Evolutionary conservation across 2,329 filamentous ascomycete species (phyloP), one percentile per base, ranked within the genome.

Genomic region (Cercospora berteroae): DNA sequence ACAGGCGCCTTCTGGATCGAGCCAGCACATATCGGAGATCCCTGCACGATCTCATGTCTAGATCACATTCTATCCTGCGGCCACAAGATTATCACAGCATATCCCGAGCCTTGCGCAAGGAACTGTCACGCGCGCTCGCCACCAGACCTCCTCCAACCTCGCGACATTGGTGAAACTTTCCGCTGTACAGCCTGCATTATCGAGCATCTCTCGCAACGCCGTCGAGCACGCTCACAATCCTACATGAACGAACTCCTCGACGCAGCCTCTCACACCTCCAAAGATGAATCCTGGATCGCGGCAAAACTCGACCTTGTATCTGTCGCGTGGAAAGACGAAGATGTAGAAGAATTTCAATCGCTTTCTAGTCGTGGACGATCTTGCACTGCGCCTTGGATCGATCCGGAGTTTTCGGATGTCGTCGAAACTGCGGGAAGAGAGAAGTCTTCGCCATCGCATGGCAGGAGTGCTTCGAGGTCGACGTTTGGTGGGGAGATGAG

Each of bases 251-350:
- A 65, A 50, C 50, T 68, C 2, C 31, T 64, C n/a, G 60, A 62
- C 23, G 48, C 55, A 3, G 64, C 64, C 12, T 25, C 48, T 4
- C 57, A 66, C 57, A 62, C 33, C 12, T 50, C 16, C n/a, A 61
- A 66, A 39, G 27, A 33, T 27, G 25, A 31, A 18, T 39, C 56
- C 4, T 68, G 66, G 66, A 57, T 68, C 6, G 39, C 31, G 13
- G 56, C 60, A 16, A 68, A 65, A 27, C 27, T 68, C 5, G 31
- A 56, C 39, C 50, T 68, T 7, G 44, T 68, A 27, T 52, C 63
- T 50, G 44, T 68, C 13, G 66, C 66, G 1, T 68, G 66, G 66
- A 55, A 52, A 25, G 66, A 65, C 25, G 66, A 68, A 23, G 62
- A 68, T 20, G 63, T 68, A 2, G 66, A 62, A 13, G 66, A 68